Conservation (phyloP, 371 early-diverging fungal genomes). For the Saksenaea oblongispora region DNA sequence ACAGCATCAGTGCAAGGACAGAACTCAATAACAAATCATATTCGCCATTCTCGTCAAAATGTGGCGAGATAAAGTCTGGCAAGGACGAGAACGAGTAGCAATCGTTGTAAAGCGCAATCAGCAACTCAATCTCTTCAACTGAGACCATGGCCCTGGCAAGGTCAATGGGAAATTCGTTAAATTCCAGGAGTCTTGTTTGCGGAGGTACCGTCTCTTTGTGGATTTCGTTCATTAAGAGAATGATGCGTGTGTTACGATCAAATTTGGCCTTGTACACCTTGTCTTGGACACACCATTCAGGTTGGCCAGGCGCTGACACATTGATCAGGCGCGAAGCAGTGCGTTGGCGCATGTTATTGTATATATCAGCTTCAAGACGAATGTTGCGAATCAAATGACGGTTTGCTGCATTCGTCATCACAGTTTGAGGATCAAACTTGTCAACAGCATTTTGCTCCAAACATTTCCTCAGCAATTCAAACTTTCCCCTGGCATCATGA, state of each 20-base stretch:
- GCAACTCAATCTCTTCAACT: constrained; percentile 23
- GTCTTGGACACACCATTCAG: constrained; percentile 20
- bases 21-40: constrained; percentile 22
- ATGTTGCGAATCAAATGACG: constrained; percentile 20
- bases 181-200: constrained; percentile 8
- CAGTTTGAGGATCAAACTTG: constrained; percentile 20
- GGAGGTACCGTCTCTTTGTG: constrained; percentile 20
- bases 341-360: constrained; percentile 18
- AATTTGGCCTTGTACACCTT: constrained; percentile 15
- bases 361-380: constrained; percentile 24
- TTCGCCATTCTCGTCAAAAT: constrained; percentile 21
- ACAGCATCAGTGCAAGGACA: constrained; percentile 20
- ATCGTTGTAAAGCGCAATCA: constrained; percentile 28
- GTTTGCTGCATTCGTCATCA: constrained; percentile 15
- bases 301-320: constrained; percentile 13
- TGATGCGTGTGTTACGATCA: constrained; percentile 18
- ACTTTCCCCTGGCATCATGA: constrained; percentile 20
- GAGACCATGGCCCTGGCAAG: constrained; percentile 28
- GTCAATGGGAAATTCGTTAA: constrained; percentile 14
- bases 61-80: constrained; percentile 26
- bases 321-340: constrained; percentile 19
- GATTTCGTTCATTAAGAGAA: constrained; percentile 11
- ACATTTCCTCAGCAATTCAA: constrained; percentile 18
- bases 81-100: constrained; percentile 28
- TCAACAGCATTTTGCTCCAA: constrained; percentile 13